Evolutionary conservation across 1,139 yeast genomes (phyloP).

Genomic region (Wickerhamiella infanticola): DNA sequence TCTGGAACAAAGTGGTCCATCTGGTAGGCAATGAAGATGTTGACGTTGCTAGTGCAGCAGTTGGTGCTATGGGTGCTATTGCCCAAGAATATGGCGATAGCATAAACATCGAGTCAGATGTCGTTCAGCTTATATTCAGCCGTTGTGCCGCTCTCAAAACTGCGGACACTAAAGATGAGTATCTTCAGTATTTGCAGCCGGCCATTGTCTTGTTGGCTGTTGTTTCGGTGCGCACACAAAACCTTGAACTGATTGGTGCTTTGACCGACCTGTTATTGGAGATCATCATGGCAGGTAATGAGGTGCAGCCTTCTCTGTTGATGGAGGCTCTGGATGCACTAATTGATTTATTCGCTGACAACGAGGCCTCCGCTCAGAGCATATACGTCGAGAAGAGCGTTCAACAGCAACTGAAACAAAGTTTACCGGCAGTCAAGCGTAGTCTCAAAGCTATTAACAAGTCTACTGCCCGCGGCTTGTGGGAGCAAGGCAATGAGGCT

Average conservation of each 20-base stretch:
- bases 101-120: constrained; percentile 16
- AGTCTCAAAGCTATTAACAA: constrained; percentile 53
- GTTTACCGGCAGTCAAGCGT: constrained; percentile 36
- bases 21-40: constrained; percentile 3
- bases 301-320: constrained; percentile 26
- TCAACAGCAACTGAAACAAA: constrained; percentile 25
- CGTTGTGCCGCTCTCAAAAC: not conserved
- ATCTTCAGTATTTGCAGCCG: constrained; percentile 10
- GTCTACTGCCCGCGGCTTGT: constrained; percentile 40
- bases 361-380: constrained; percentile 34
- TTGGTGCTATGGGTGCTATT: constrained; percentile 51
- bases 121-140: constrained; percentile 4
- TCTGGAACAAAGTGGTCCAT: constrained; percentile 18
- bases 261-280: constrained; percentile 6
- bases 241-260: not conserved
- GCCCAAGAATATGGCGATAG: constrained; percentile 32
- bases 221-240: constrained; percentile 1
- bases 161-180: constrained; percentile 2
- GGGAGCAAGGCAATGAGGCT: constrained; percentile 54
- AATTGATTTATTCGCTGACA: constrained; percentile 75
- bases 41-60: constrained; percentile 29
- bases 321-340: constrained; percentile 49
- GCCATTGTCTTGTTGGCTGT: constrained; percentile 36
- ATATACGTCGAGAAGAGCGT: not conserved
- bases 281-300: constrained; percentile 7